Conservation (phyloP, 768 basidiomycete species). For the Hygrophoropsis aurantiaca region DNA sequence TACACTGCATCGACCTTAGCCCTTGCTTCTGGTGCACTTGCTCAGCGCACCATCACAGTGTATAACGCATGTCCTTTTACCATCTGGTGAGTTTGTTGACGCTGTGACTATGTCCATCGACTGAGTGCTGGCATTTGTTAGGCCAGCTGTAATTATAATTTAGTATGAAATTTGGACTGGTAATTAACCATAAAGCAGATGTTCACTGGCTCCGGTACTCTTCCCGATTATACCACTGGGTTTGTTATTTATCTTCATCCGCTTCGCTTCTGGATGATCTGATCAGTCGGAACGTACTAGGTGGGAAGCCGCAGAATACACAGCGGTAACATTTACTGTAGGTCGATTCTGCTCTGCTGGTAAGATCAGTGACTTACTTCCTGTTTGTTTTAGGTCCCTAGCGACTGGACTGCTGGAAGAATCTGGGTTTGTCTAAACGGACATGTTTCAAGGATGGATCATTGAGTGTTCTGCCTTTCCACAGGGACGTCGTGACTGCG, state of each 20-base stretch:
- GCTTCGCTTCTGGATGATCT: neutral
- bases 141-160: slow-evolving; percentile 42
- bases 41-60: slow-evolving; percentile 60
- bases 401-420: slow-evolving; percentile 64
- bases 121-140: slow-evolving; percentile 14
- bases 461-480: slow-evolving; percentile 10
- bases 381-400: slow-evolving; percentile 44
- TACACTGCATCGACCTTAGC: slow-evolving; percentile 26
- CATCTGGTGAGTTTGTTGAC: slow-evolving; percentile 48
- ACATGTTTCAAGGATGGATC: neutral
- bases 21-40: slow-evolving; percentile 30
- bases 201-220: slow-evolving; percentile 57
- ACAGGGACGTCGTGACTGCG: slow-evolving; percentile 56
- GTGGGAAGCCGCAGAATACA: slow-evolving; percentile 31
- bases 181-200: slow-evolving; percentile 33
- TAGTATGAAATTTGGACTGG: neutral
- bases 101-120: neutral
- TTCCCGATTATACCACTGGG: slow-evolving; percentile 48
- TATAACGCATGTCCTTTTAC: slow-evolving; percentile 68
- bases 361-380: neutral
- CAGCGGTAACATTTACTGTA: slow-evolving; percentile 27
- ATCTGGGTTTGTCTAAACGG: slow-evolving; percentile 48
- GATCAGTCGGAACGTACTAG: slow-evolving; percentile 13
- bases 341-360: neutral
- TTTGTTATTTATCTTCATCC: slow-evolving; percentile 17